phyloP scores from a whole-genome alignment of 129 eudicot genomes.

The Ambrosia artemisiifolia region DNA sequence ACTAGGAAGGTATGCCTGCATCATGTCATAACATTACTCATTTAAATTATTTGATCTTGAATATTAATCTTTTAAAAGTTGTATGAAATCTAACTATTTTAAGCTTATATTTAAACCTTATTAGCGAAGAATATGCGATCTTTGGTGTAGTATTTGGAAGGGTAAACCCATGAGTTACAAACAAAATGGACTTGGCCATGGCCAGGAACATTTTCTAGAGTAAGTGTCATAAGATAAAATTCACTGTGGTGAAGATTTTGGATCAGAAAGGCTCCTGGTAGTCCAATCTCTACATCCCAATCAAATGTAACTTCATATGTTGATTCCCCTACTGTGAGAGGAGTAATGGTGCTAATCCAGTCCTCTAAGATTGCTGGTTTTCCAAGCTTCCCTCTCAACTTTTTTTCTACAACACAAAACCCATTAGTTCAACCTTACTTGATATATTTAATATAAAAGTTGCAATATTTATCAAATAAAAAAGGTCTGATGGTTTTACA shows the following conservation, averaged over 20 bases:
- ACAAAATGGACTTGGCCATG: conserved; percentile 56
- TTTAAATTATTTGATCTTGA: neutral
- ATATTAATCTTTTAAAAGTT: neutral
- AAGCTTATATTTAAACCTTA: conserved; percentile 29
- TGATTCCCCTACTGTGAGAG: conserved; percentile 40
- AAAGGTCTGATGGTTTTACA: too few species aligned
- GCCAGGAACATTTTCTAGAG: conserved; percentile 56
- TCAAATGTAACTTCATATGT: conserved; percentile 42
- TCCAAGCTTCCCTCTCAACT: conserved; percentile 44
- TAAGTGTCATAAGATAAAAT: conserved; percentile 60
- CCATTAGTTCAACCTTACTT: too few species aligned
- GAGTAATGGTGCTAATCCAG: conserved; percentile 44
- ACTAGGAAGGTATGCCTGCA: conserved; percentile 34
- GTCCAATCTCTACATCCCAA: conserved; percentile 52
- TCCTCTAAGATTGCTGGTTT: conserved; percentile 44
- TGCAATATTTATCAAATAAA: too few species aligned
- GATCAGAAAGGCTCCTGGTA: conserved; percentile 60
- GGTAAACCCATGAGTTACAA: conserved; percentile 71
- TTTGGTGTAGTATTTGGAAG: conserved; percentile 31
- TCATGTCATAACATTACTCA: neutral
- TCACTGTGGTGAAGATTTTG: conserved; percentile 49
- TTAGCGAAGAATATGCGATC: conserved; percentile 61
- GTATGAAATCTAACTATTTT: neutral
- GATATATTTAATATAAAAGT: too few species aligned
- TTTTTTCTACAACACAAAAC: conserved; percentile 9